Percentiles rank a stretch among this genome's conserved stretches.
phyloP scores from a whole-genome alignment of 2,329 filamentous ascomycete genomes.

The Ophidiomyces ophidiicola region DNA sequence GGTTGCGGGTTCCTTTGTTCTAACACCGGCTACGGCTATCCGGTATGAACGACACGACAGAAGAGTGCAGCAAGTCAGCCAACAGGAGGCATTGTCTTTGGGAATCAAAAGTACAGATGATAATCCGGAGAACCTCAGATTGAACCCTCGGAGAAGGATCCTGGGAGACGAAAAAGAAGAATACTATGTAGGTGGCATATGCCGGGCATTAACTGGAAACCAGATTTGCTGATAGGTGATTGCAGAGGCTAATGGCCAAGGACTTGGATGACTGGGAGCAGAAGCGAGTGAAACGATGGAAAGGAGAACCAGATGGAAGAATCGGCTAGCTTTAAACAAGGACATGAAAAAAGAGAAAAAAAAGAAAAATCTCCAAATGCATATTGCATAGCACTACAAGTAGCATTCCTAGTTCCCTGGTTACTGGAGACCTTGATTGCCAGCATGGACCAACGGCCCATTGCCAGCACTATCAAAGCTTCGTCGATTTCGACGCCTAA shows the following conservation, averaged over 20 bases:
- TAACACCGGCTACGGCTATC: constrained; percentile 86
- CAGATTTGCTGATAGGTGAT: background rate
- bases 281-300: constrained; percentile 77
- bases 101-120: constrained; percentile 53
- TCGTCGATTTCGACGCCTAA: too few relatives aligned
- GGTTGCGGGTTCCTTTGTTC: constrained; percentile 80
- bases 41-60: constrained; percentile 89
- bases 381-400: too few relatives aligned
- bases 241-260: constrained; percentile 65
- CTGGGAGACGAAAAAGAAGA: constrained; percentile 35
- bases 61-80: constrained; percentile 70
- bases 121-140: constrained; percentile 60
- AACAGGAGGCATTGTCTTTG: constrained; percentile 76
- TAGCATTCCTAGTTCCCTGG: too few relatives aligned
- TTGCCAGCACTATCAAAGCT: too few relatives aligned
- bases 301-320: constrained; percentile 79
- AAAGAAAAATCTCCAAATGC: too few relatives aligned
- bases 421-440: too few relatives aligned
- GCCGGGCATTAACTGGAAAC: background rate
- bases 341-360: too few relatives aligned
- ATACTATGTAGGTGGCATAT: constrained; percentile 33
- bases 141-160: constrained; percentile 34
- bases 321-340: too few relatives aligned
- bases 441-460: too few relatives aligned
- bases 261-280: constrained; percentile 96